These are phyloP conservation scores for Plantago ovata DNA, from an alignment of 257 asterid genomes.

Conservation along the genomic window DNA sequence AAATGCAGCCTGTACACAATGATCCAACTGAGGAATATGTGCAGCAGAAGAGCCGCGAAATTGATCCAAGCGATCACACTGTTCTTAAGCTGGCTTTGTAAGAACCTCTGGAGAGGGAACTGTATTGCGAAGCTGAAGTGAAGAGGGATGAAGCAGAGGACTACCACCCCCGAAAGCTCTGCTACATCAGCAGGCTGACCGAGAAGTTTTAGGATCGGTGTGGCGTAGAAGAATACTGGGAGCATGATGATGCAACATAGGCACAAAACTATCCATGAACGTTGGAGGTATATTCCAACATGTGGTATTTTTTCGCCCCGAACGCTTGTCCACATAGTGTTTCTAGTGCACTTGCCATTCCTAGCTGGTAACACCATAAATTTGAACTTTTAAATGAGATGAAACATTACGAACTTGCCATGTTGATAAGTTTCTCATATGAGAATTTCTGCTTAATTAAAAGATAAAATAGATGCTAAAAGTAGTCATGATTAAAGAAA, in stretches of 20 bases:
- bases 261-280: conserved; percentile 69
- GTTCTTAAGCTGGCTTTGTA: conserved; percentile 89
- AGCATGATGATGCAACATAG: conserved; percentile 39
- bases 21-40: conserved; percentile 37
- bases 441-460: too few species aligned
- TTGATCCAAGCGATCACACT: conserved; percentile 48
- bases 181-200: conserved; percentile 81
- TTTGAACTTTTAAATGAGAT: too few species aligned
- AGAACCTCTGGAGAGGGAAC: conserved; percentile 72
- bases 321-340: conserved; percentile 92
- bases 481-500: too few species aligned
- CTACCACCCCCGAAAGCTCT: conserved; percentile 66
- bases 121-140: conserved; percentile 75
- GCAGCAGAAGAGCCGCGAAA: conserved; percentile 42
- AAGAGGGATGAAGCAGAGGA: conserved; percentile 54
- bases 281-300: conserved; percentile 77
- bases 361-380: too few species aligned
- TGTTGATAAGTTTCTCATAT: too few species aligned
- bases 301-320: conserved; percentile 66
- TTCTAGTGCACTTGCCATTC: conserved; percentile 62
- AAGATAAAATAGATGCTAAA: too few species aligned
- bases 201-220: conserved; percentile 51
- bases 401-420: too few species aligned
- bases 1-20: conserved; percentile 33
- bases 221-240: conserved; percentile 52